Conservation (phyloP, 1,139 yeast genomes). For the Suhomyces terraborum region DNA sequence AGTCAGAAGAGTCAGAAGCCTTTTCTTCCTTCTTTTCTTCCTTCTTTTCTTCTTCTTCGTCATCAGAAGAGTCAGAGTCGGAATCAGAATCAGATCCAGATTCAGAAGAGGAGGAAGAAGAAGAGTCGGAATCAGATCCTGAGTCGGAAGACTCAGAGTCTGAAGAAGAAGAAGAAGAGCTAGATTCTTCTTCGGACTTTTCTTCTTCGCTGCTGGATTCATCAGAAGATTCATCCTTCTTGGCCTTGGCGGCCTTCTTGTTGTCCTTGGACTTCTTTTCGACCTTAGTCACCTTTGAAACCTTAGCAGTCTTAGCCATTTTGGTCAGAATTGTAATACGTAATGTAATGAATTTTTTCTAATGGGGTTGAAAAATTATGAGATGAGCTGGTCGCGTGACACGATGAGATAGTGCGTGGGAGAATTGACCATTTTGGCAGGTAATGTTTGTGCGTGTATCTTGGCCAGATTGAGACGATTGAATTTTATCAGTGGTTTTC, state of each 20-base stretch:
- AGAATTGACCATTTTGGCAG: conserved; percentile 1
- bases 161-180: conserved; percentile 23
- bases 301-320: conserved; percentile 37
- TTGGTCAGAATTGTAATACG: conserved; percentile 8
- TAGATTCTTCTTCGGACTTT: conserved; percentile 28
- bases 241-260: conserved; percentile 17
- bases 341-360: conserved; percentile 6
- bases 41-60: conserved; percentile 11
- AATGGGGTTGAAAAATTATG: conserved; percentile 10
- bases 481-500: no score
- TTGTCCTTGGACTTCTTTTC: conserved; percentile 13
- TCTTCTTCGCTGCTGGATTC: conserved; percentile 13
- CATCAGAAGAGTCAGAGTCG: conserved; percentile 22
- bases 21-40: conserved; percentile 20
- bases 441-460: not conserved
- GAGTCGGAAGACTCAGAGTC: conserved; percentile 16
- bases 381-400: conserved; percentile 13
- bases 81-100: conserved; percentile 22
- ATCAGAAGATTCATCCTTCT: conserved; percentile 28
- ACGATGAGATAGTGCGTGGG: conserved; percentile 8
- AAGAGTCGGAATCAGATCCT: not conserved
- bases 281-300: conserved; percentile 17
- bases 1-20: conserved; percentile 20
- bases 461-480: not conserved
- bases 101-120: conserved; percentile 12